A percentile compares a stretch with the other conserved stretches of the same genome.
Conservation (phyloP, 2,329 filamentous ascomycete genomes). For the Xylaria sp. region DNA sequence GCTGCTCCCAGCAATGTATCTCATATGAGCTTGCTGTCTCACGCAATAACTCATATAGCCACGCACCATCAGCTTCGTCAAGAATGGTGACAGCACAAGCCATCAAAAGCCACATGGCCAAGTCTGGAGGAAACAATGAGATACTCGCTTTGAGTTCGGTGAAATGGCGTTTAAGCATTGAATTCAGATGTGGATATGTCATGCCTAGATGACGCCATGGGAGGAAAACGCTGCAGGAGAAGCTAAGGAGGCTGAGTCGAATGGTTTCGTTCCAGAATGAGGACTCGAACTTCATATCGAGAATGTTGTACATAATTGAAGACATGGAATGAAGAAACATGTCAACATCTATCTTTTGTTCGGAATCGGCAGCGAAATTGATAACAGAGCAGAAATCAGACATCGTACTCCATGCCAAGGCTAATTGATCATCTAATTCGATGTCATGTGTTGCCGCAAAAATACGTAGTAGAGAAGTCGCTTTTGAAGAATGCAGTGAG, state of each 20-base stretch:
- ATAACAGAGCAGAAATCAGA: slow-evolving; percentile 45
- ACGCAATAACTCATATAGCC: not conserved
- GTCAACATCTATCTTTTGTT: slow-evolving; percentile 35
- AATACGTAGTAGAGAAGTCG: not conserved
- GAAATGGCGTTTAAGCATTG: slow-evolving; percentile 28
- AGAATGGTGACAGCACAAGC: not conserved
- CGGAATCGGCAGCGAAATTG: slow-evolving; percentile 43
- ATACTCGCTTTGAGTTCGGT: not conserved
- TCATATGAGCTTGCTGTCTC: not conserved
- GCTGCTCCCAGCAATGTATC: slow-evolving; percentile 38
- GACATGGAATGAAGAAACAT: slow-evolving; percentile 49
- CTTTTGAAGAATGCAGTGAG: not conserved
- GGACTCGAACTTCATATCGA: slow-evolving; percentile 48
- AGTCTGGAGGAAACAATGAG: not conserved
- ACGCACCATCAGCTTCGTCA: not conserved
- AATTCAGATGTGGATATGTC: slow-evolving; percentile 39
- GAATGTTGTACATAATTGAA: slow-evolving; percentile 55
- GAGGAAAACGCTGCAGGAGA: slow-evolving; percentile 54
- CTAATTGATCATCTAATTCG: slow-evolving; percentile 38
- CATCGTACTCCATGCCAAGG: slow-evolving; percentile 41
- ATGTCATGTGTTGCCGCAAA: not conserved
- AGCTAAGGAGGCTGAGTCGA: slow-evolving; percentile 54
- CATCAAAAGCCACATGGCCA: slow-evolving; percentile 15
- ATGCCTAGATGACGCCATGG: slow-evolving; percentile 50
- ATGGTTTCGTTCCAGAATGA: slow-evolving; percentile 51